These are phyloP conservation scores for Spiraea crenata DNA, from an alignment of 331 rosid genomes.

Conservation along the genomic window DNA sequence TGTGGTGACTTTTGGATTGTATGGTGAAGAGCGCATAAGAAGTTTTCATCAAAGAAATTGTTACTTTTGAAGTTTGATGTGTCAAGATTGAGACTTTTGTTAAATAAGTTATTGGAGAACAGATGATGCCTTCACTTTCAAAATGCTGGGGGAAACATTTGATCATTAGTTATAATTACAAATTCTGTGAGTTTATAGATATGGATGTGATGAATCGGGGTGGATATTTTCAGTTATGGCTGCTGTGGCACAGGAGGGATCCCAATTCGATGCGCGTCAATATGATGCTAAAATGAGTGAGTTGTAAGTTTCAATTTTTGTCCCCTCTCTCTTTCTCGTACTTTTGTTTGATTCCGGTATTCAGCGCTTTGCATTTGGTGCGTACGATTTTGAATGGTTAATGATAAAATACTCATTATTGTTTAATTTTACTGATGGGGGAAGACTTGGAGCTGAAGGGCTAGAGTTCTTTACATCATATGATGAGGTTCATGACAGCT, in stretches of 20 bases:
- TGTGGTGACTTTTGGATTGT: too few relatives aligned
- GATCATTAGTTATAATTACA: neutral
- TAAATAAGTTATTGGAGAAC: neutral
- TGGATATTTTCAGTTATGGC: slow-evolving; percentile 52
- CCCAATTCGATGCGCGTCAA: slow-evolving; percentile 64
- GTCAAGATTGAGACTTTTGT: neutral
- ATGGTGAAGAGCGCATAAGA: neutral
- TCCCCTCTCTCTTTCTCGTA: neutral
- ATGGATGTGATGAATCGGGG: neutral
- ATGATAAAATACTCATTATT: slow-evolving; percentile 10
- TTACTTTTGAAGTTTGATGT: neutral
- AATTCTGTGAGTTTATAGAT: neutral
- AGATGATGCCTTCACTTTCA: neutral
- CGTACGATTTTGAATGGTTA: neutral
- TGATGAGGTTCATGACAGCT: slow-evolving; percentile 69
- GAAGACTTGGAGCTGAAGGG: slow-evolving; percentile 61
- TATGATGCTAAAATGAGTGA: slow-evolving; percentile 68
- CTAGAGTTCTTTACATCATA: slow-evolving; percentile 69
- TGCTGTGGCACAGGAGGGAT: slow-evolving; percentile 55
- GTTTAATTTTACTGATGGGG: slow-evolving; percentile 29
- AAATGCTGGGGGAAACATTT: neutral
- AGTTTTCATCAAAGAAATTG: neutral
- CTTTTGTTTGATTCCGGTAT: neutral
- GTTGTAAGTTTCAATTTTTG: slow-evolving; percentile 40
- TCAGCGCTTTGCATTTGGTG: neutral